Evolutionary conservation across 2,329 filamentous ascomycete genomes (phyloP), one percentile per base, ranked within the genome.

Genomic region (Fusarium sacchari): DNA sequence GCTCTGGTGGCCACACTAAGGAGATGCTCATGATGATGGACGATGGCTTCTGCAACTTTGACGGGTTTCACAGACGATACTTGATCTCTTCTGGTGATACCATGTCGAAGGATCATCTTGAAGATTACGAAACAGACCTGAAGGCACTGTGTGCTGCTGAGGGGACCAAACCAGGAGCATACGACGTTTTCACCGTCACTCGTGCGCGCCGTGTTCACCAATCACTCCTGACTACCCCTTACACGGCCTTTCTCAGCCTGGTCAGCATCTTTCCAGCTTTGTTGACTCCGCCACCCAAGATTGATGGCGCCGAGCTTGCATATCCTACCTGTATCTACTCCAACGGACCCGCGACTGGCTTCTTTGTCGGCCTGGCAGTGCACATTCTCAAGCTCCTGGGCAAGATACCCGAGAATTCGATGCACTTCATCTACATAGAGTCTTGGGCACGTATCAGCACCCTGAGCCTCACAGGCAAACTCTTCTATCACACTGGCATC

Each of bases 1-100:
- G 96, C 59, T 97, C 94, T 6, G 96, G 96, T 37, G 96, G 96
- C 2, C 96, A 99, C 83, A 98, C 96, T 1, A 92, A 94, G 53
- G 96, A 99, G 83, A 97, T 99, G 93, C 87, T 97, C 71, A 91
- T 92, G 78, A 93, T 98, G 85, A 89, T 99, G 76, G 85, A 86
- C 64, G 84, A 86, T 75, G 88, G 88, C 74, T 89, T 88, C 78
- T 86, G 85, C 65, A 82, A 83, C 43, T 86, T 85, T 72, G 49
- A 80, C 60, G 80, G 82, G 78, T 83, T 91, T 83, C 91, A 93
- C 77, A 89, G 96, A 32, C 96, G 94, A 34, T 99, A 97, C 81
- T 84, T 97, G 28, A 87, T 97, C 61, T 93, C 92, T 72, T 90
- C 89, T 3, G 95, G 93, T 1, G 96, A 99, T 79, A 82, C 80